Base-by-base conservation (phyloP, 2,329 filamentous ascomycete genomes). In the Dactylellina parvicollis region DNA sequence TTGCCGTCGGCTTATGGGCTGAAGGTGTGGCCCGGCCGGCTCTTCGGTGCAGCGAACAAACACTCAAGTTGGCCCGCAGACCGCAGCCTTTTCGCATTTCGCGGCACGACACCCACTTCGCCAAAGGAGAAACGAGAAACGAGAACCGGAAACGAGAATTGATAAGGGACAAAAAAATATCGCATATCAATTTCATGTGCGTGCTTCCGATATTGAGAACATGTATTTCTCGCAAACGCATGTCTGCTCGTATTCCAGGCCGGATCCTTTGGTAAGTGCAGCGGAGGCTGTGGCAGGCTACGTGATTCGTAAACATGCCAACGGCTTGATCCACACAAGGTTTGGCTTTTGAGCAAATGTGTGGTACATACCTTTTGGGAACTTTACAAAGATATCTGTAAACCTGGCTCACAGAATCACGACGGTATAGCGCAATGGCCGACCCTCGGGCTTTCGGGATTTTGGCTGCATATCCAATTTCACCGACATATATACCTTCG, bases 231-330 rank as follows among this genome's bases (percentile, higher is more conserved):
- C 14, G 14, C 14, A 34, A 16, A 46, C 54, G 64, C 64, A 69
- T 59, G 62, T 9, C 9, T 24, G 38, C 50, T 69, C 64, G 64
- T 69, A 69, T 69, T 69, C 64, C 28, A 26, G 5, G 47, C 46
- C 55, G 47, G 54, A 44, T 40, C 50, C 42, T n/a, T 18, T 32
- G 32, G n/a, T n/a, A n/a, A 3, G 14, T 3, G 36, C 26, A 3
- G 40, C 9, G 30, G 30, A 34, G 54, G 46, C 38, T 44, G 18
- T 44, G 54, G 54, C 26, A 38, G 36, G 46, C 46, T 59, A 46
- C 36, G 34, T 40, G 57, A 47, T 38, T 49, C 18, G 54, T 34
- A 22, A 30, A 44, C 36, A 34, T 3, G 12, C 26, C n/a, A n/a
- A n/a, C n/a, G n/a, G n/a, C n/a, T n/a, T n/a, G n/a, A n/a, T n/a